Conservation (phyloP, 2,329 filamentous ascomycete species). For the Exophiala phaeomuriformis region DNA sequence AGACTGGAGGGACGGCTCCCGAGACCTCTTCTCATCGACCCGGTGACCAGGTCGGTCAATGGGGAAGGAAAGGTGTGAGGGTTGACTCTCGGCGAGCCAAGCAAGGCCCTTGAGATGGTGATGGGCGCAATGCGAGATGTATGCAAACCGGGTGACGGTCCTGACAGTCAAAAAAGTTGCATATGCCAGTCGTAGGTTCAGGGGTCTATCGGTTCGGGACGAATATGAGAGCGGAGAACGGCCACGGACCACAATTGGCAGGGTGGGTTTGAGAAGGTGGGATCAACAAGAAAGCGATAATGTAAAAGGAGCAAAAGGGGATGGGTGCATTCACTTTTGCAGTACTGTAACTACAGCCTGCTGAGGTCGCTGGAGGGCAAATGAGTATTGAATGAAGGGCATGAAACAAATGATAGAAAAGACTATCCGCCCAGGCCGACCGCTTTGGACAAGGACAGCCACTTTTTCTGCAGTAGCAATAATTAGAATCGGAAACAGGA, state of each 20-base stretch:
- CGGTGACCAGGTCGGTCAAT: neutral
- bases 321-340: slow-evolving; percentile 6
- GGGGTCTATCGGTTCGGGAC: slow-evolving; percentile 15
- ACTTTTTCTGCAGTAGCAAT: neutral
- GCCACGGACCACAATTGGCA: slow-evolving; percentile 2
- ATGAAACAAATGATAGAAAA: slow-evolving; percentile 4
- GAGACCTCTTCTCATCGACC: slow-evolving; percentile 12
- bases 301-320: slow-evolving; percentile 10
- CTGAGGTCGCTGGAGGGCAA: slow-evolving; percentile 3
- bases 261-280: slow-evolving; percentile 7
- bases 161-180: slow-evolving; percentile 15
- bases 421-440: neutral
- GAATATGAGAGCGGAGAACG: slow-evolving; percentile 8
- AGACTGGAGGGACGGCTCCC: neutral
- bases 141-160: neutral
- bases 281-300: slow-evolving; percentile 8
- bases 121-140: neutral
- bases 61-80: neutral
- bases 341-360: slow-evolving; percentile 5
- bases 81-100: neutral
- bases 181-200: slow-evolving; percentile 19
- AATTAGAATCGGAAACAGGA: slow-evolving; percentile 17
- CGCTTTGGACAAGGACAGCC: neutral
- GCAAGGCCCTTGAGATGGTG: neutral
- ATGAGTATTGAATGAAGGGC: slow-evolving; percentile 6